Evolutionary conservation across 257 asterid species (phyloP), one percentile per base, ranked within the genome.

Genomic region (Marsdenia floribunda): DNA sequence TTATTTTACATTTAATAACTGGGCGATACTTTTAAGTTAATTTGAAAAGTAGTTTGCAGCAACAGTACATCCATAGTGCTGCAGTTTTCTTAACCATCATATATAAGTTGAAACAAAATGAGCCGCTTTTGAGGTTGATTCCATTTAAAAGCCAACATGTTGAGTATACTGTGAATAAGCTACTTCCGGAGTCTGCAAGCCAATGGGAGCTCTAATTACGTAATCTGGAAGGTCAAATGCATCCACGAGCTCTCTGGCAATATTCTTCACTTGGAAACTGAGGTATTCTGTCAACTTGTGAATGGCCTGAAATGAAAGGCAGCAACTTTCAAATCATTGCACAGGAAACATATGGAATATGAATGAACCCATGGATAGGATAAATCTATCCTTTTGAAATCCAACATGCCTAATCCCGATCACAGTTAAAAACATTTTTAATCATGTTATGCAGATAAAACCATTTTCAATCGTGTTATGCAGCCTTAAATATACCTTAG

Each of bases 161-260:
- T 93, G 97, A n/a, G 97, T 85, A 75, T 90, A 93, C n/a, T 81
- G 93, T 16, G 94, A 49, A 77, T 93, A 93, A 70, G 89, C 98
- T 72, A 88, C 90, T 74, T 81, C 89, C 0, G 94, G 77, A 60
- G 96, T 75, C 82, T 90, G 96, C 89, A 83, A 79, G n/a, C 97
- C 98, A 37, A 92, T 95, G 3, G 99, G 98, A 19, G 99, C 99
- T 61, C 96, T 83, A 0, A 89, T 87, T 15, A 95, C 99, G 49
- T 87, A 91, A 88, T 95, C 98, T 42, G 99, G 99, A 75, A 95
- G 89, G 73, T 95, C 98, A 70, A 95, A 92, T 42, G 97, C 97
- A 81, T 92, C 98, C 5, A 92, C 93, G 1, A 90, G 89, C 83
- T 95, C 99, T 82, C 87, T 88, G 1, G 98, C 90, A 2, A 89